Conservation (phyloP, 768 basidiomycete species). For the Psilocybe cyanescens region DNA sequence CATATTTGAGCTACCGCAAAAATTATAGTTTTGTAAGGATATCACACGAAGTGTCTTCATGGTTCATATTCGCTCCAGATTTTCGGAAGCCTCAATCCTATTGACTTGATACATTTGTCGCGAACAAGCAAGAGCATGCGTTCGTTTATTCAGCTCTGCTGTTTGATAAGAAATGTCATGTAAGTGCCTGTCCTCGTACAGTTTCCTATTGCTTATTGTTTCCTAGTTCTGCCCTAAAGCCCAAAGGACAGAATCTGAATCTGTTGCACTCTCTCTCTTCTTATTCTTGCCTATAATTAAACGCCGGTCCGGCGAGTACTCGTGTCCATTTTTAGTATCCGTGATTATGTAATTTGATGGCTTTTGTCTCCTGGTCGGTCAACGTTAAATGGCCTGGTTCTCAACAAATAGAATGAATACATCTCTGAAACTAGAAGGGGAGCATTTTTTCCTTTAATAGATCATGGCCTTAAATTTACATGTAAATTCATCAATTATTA, state of each 20-base stretch:
- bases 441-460: too few relatives aligned
- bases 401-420: too few relatives aligned
- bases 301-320: too few relatives aligned
- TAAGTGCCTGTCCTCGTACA: constrained; percentile 2
- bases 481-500: too few relatives aligned
- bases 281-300: too few relatives aligned
- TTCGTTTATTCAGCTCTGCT: constrained; percentile 13
- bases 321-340: too few relatives aligned
- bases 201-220: not conserved
- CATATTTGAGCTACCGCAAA: not conserved
- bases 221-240: too few relatives aligned
- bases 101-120: constrained; percentile 8
- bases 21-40: not conserved
- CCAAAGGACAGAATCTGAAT: not conserved
- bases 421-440: too few relatives aligned
- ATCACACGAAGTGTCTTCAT: not conserved
- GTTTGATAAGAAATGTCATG: constrained; percentile 23
- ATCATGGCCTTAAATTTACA: too few relatives aligned
- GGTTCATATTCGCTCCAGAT: constrained; percentile 5
- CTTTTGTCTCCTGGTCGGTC: too few relatives aligned
- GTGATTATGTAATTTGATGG: too few relatives aligned
- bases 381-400: too few relatives aligned
- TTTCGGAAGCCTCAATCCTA: constrained; percentile 2
- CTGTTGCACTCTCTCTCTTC: constrained; percentile 6
- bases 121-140: constrained; percentile 9